Percentiles rank a stretch among this genome's conserved stretches.
Conservation (phyloP, 73 alveolate species). For the Diophrys appendiculata region DNA sequence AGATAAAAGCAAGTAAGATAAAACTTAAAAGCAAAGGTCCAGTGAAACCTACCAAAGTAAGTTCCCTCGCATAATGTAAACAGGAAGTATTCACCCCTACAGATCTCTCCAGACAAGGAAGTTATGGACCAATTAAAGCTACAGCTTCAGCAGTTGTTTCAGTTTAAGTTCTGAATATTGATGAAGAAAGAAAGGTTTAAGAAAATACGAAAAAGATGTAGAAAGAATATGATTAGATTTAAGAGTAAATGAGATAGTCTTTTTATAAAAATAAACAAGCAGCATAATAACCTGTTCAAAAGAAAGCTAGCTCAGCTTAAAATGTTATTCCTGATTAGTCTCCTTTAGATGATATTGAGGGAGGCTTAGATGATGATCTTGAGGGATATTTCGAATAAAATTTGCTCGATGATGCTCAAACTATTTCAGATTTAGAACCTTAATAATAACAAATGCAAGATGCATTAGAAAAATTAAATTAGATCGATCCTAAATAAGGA, state of each 20-base stretch:
- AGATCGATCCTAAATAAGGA: slow-evolving; percentile 10
- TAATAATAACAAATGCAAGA: slow-evolving; percentile 18
- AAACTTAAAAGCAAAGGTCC: neutral
- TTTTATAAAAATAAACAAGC: no score
- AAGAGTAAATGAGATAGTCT: neutral
- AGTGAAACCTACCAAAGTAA: neutral
- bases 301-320: neutral
- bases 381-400: slow-evolving; percentile 42
- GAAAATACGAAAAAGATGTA: neutral
- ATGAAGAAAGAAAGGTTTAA: neutral
- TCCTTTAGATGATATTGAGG: slow-evolving; percentile 27
- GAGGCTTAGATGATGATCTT: slow-evolving; percentile 45
- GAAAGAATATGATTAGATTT: neutral
- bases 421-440: slow-evolving; percentile 24
- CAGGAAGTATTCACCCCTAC: neutral
- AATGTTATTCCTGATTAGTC: no score
- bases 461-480: slow-evolving; percentile 8
- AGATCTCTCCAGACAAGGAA: neutral
- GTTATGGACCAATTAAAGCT: neutral
- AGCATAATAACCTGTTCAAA: no score
- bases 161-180: neutral
- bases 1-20: neutral
- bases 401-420: slow-evolving; percentile 36
- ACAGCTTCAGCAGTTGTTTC: neutral
- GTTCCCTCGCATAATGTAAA: neutral